Evolutionary conservation across 345 rosid genomes (phyloP).

Genomic region (Euphorbia lathyris): DNA sequence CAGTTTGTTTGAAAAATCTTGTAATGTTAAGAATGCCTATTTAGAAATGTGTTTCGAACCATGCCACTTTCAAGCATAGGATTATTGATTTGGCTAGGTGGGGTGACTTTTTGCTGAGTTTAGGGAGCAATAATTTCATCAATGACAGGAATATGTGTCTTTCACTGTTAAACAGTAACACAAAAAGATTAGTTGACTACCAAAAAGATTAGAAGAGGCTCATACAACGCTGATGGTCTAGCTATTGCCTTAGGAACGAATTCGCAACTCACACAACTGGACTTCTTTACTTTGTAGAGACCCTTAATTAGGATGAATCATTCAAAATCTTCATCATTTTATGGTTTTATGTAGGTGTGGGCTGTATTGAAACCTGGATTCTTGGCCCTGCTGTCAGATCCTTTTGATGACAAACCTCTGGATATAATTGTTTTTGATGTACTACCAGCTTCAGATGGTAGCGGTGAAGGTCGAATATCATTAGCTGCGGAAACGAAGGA

Average conservation of each 20-base stretch:
- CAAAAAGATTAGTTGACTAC: slow-evolving; percentile 1
- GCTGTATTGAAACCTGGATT: slow-evolving; percentile 97
- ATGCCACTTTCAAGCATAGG: neutral
- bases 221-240: neutral
- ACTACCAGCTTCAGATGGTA: slow-evolving; percentile 82
- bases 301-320: neutral
- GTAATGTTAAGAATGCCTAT: neutral
- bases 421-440: slow-evolving; percentile 95
- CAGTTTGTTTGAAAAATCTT: neutral
- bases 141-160: neutral
- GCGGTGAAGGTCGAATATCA: slow-evolving; percentile 68
- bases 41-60: neutral
- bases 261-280: neutral
- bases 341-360: slow-evolving; percentile 68
- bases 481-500: slow-evolving; percentile 87
- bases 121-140: neutral
- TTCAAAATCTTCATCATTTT: neutral
- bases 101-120: neutral
- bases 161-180: neutral
- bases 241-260: neutral
- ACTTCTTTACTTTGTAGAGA: neutral
- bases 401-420: slow-evolving; percentile 73
- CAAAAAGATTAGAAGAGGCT: neutral
- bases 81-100: neutral
- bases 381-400: slow-evolving; percentile 86